Evolutionary conservation across 257 asterid species (phyloP).

Genomic region (Gentiana macrophylla): DNA sequence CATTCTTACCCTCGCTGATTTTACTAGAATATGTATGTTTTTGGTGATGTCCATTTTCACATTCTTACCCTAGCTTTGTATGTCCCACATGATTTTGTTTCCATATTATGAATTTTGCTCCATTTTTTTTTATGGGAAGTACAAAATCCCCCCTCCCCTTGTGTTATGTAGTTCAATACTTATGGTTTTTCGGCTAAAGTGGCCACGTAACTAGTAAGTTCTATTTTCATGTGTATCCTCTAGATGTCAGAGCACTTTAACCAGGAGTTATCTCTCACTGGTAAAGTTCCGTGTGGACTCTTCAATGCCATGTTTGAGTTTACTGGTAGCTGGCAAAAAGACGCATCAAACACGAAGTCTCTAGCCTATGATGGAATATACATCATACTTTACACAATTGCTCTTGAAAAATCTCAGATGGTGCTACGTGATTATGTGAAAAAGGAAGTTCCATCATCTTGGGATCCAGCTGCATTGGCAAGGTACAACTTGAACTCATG

Average conservation of each 20-base stretch:
- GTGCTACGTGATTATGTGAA: slow-evolving; percentile 73
- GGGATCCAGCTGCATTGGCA: slow-evolving; percentile 95
- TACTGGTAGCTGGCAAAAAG: slow-evolving; percentile 96
- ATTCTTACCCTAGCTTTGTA: too few species aligned
- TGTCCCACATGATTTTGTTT: too few species aligned
- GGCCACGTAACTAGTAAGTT: background rate
- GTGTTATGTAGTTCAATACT: too few species aligned
- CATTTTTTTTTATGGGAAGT: too few species aligned
- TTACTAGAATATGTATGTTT: too few species aligned
- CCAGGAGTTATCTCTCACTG: slow-evolving; percentile 78
- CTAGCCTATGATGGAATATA: slow-evolving; percentile 94
- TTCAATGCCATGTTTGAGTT: slow-evolving; percentile 95
- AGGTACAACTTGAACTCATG: slow-evolving; percentile 30
- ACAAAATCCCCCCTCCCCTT: too few species aligned
- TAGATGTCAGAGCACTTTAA: slow-evolving; percentile 98
- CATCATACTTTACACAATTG: slow-evolving; percentile 74
- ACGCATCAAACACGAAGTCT: slow-evolving; percentile 72
- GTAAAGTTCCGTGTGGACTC: slow-evolving; percentile 91
- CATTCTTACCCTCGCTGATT: too few species aligned
- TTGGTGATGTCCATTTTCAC: too few species aligned
- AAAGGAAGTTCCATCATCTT: slow-evolving; percentile 83
- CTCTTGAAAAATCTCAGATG: slow-evolving; percentile 90
- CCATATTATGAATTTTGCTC: too few species aligned
- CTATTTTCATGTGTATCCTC: slow-evolving; percentile 10
- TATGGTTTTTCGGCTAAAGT: too few species aligned